Conservation (phyloP, 768 basidiomycete species). For the Jaapia argillacea region DNA sequence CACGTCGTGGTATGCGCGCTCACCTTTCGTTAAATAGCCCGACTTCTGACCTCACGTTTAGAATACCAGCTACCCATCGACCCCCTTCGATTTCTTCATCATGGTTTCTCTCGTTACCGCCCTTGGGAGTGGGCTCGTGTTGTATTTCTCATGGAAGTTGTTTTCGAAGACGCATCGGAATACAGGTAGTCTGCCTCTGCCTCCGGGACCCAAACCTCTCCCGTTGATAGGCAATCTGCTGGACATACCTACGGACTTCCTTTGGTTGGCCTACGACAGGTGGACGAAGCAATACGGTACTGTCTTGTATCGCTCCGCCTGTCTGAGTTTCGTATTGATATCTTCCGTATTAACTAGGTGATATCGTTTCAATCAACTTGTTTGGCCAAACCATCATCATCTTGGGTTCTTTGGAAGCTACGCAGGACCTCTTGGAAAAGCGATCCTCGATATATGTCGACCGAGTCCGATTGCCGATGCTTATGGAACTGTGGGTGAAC, state of each 20-base stretch:
- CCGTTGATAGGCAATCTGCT: conserved; percentile 8
- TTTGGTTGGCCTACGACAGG: conserved; percentile 7
- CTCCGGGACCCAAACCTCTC: conserved; percentile 9
- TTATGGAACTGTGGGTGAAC: conserved; percentile 4
- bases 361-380: conserved; percentile 4
- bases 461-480: not conserved
- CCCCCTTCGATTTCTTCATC: too few species aligned
- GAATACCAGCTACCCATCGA: too few species aligned
- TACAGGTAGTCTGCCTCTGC: conserved; percentile 4
- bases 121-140: too few species aligned
- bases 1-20: too few species aligned
- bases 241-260: conserved; percentile 5
- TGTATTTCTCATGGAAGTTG: too few species aligned
- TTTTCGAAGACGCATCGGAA: too few species aligned
- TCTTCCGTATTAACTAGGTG: conserved; percentile 1
- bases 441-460: conserved; percentile 10
- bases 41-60: too few species aligned
- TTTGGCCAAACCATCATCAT: conserved; percentile 9
- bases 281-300: conserved; percentile 6
- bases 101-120: too few species aligned
- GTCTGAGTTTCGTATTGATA: too few species aligned
- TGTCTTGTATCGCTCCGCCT: not conserved
- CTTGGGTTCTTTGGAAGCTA: conserved; percentile 6
- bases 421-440: conserved; percentile 13
- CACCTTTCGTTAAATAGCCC: too few species aligned